These are phyloP conservation scores for Magnaporthiopsis rhizophila DNA, from an alignment of 2,329 filamentous ascomycete species.

Conservation along the genomic window DNA sequence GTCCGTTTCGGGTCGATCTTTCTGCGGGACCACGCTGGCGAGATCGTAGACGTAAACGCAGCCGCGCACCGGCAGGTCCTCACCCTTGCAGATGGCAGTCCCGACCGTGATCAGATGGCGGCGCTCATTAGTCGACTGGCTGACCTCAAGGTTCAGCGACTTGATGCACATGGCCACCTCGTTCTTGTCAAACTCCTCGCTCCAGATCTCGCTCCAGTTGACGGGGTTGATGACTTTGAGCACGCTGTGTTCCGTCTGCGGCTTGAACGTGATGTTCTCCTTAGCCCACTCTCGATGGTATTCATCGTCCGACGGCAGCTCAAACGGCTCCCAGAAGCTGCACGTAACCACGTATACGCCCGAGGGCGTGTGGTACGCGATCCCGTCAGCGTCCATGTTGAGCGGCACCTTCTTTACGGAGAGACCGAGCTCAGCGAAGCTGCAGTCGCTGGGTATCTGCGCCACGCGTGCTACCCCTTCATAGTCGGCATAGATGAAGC, in stretches of 20 bases:
- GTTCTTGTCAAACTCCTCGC: conserved; percentile 60
- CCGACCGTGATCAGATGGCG: conserved; percentile 77
- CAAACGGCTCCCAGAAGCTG: conserved; percentile 60
- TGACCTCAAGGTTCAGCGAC: conserved; percentile 78
- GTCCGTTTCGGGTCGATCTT: conserved; percentile 76
- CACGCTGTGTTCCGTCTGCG: conserved; percentile 61
- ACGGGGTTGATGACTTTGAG: conserved; percentile 72
- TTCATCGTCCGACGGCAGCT: conserved; percentile 79
- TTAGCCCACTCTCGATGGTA: conserved; percentile 73
- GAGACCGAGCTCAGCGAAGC: conserved; percentile 69
- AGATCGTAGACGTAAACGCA: conserved; percentile 87
- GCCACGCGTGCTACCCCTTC: conserved; percentile 67
- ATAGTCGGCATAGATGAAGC: conserved; percentile 74
- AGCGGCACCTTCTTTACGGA: conserved; percentile 64
- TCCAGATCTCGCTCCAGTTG: conserved; percentile 73
- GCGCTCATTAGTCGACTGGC: conserved; percentile 82
- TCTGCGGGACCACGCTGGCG: conserved; percentile 84
- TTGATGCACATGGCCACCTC: conserved; percentile 78
- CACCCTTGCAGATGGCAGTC: conserved; percentile 77
- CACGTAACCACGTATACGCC: conserved; percentile 72
- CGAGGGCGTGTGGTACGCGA: conserved; percentile 70
- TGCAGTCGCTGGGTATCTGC: conserved; percentile 58
- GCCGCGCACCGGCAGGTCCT: conserved; percentile 81
- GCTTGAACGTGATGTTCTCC: conserved; percentile 58
- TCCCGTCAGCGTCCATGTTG: conserved; percentile 58